phyloP scores from a whole-genome alignment of 73 alveolate genomes.

The Durusdinium trenchii region DNA sequence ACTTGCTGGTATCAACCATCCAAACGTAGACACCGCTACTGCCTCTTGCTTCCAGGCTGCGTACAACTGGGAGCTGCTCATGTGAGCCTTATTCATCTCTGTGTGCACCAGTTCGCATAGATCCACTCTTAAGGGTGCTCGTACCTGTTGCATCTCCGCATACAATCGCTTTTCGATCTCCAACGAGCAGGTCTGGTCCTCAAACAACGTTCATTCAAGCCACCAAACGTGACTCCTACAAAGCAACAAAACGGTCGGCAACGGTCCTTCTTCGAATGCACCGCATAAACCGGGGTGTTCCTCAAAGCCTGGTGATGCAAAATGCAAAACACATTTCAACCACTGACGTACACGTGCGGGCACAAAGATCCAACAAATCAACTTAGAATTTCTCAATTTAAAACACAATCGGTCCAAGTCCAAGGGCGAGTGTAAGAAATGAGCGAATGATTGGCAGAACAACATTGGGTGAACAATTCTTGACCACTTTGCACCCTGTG shows the following conservation, averaged over 20 bases:
- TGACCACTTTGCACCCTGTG: not conserved
- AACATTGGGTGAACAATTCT: too few relatives aligned
- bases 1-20: not conserved
- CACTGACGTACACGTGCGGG: too few relatives aligned
- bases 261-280: not conserved
- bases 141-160: not conserved
- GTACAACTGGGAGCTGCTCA: not conserved
- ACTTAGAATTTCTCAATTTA: too few relatives aligned
- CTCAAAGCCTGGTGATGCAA: not conserved
- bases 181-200: constrained; percentile 23
- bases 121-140: constrained; percentile 15
- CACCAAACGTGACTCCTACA: not conserved
- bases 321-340: too few relatives aligned
- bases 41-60: not conserved
- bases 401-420: too few relatives aligned
- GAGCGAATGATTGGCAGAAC: too few relatives aligned
- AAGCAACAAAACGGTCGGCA: not conserved
- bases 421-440: too few relatives aligned
- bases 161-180: not conserved
- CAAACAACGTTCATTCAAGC: not conserved
- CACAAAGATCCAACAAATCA: too few relatives aligned
- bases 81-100: not conserved
- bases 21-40: not conserved
- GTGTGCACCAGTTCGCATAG: not conserved
- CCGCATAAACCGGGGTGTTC: constrained; percentile 11